A percentile compares a stretch with the other conserved stretches of the same genome.
Evolutionary conservation across 106 monocot genomes (phyloP).

Genomic region (Iris macrosiphon): DNA sequence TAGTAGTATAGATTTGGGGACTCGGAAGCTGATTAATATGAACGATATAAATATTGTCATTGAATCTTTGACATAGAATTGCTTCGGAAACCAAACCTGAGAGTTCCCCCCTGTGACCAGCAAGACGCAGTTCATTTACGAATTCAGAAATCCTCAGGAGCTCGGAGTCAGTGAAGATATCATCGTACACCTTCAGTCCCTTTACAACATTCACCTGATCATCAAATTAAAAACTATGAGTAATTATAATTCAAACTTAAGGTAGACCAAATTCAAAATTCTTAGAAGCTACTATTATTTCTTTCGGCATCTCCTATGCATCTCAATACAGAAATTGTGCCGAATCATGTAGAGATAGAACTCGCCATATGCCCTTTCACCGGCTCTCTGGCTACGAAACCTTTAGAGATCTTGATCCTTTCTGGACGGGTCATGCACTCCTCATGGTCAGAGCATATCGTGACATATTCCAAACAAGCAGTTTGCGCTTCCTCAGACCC

Average conservation of each 20-base stretch:
- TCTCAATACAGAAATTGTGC: constrained; percentile 11
- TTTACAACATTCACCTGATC: constrained; percentile 86
- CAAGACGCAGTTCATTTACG: constrained; percentile 67
- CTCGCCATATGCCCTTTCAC: constrained; percentile 85
- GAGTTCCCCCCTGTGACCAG: constrained; percentile 69
- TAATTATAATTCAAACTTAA: neutral
- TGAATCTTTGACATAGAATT: too few species aligned
- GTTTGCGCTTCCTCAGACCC: constrained; percentile 25
- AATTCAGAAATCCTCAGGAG: constrained; percentile 58
- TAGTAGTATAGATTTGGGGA: too few species aligned
- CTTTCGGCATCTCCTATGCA: constrained; percentile 25
- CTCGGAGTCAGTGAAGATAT: constrained; percentile 65
- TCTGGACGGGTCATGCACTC: constrained; percentile 37
- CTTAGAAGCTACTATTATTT: constrained; percentile 4
- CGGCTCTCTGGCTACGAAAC: constrained; percentile 67
- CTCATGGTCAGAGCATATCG: constrained; percentile 55
- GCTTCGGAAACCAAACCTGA: constrained; percentile 38
- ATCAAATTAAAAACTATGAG: neutral
- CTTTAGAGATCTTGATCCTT: constrained; percentile 67
- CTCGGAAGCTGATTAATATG: too few species aligned
- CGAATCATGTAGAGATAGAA: constrained; percentile 20
- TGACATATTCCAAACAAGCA: constrained; percentile 13
- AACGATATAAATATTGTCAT: too few species aligned
- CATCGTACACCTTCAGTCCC: constrained; percentile 84
- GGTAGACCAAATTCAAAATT: neutral